Percentiles rank a stretch among this genome's conserved stretches.
Evolutionary conservation across 805 yeast genomes (phyloP).

Genomic region (Candida awuae): DNA sequence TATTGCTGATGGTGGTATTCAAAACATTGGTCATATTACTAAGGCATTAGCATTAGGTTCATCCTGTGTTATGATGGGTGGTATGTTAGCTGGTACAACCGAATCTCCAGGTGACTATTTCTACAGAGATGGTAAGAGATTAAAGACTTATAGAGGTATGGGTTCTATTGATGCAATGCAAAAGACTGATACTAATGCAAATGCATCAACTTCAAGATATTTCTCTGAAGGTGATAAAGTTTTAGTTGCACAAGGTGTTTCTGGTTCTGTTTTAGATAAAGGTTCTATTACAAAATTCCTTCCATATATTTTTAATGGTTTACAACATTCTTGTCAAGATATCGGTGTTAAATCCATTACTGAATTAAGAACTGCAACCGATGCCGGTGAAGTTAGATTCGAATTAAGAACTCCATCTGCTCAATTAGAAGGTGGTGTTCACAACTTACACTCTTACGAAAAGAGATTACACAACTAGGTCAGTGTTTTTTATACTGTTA

Average conservation of each 20-base stretch:
- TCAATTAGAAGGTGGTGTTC: constrained; percentile 97
- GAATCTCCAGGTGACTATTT: constrained; percentile 98
- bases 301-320: constrained; percentile 90
- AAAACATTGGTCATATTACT: constrained; percentile 96
- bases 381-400: constrained; percentile 70
- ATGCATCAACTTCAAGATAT: constrained; percentile 97
- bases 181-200: constrained; percentile 76
- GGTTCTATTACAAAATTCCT: constrained; percentile 91
- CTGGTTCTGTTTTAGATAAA: constrained; percentile 94
- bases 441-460: constrained; percentile 93
- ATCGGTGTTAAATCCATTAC: constrained; percentile 72
- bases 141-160: constrained; percentile 98
- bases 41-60: constrained; percentile 97
- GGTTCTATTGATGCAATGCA: constrained; percentile 99
- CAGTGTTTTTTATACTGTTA: constrained; percentile 1
- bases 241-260: constrained; percentile 97
- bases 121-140: constrained; percentile 96
- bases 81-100: constrained; percentile 95
- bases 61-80: constrained; percentile 98
- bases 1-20: constrained; percentile 99
- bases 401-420: constrained; percentile 98
- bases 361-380: constrained; percentile 57
- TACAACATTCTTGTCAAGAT: constrained; percentile 98
- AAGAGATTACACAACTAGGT: constrained; percentile 85
- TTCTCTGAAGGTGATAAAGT: constrained; percentile 94